Percentiles rank a stretch among this genome's conserved stretches.
Conservation (phyloP, 2,329 filamentous ascomycete genomes). For the Boeremia lycopersici region DNA sequence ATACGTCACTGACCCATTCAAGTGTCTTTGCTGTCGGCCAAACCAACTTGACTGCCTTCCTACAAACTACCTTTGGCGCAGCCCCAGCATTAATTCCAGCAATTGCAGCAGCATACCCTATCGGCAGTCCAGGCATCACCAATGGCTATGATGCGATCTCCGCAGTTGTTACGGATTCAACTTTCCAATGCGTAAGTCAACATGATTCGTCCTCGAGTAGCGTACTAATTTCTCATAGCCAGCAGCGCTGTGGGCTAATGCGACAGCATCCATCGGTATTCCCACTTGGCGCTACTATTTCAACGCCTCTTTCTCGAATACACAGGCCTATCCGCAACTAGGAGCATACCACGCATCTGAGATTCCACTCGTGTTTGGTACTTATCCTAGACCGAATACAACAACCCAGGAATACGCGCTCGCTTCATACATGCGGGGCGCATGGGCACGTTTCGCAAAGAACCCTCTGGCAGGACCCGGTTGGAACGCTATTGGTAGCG, state of each 20-base stretch:
- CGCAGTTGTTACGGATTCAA: conserved; percentile 23
- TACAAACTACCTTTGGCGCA: conserved; percentile 22
- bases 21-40: conserved; percentile 28
- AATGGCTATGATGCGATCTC: conserved; percentile 27
- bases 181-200: conserved; percentile 25
- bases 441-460: conserved; percentile 39
- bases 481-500: conserved; percentile 31
- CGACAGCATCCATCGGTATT: conserved; percentile 27
- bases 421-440: conserved; percentile 25
- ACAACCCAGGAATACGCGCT: conserved; percentile 30
- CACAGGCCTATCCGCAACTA: conserved; percentile 16
- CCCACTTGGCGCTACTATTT: conserved; percentile 38
- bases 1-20: background rate
- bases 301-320: conserved; percentile 39
- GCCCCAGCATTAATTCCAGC: conserved; percentile 19
- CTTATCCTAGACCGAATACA: conserved; percentile 20
- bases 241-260: conserved; percentile 30
- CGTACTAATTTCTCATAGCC: conserved; percentile 5
- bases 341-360: conserved; percentile 35
- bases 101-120: conserved; percentile 31
- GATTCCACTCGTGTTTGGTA: conserved; percentile 32
- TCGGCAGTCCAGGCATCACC: conserved; percentile 19
- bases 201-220: background rate
- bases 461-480: conserved; percentile 32
- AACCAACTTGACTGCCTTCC: conserved; percentile 24